Base-by-base conservation (phyloP, 176 grass and related monocot species). In the Eleusine coracana region DNA sequence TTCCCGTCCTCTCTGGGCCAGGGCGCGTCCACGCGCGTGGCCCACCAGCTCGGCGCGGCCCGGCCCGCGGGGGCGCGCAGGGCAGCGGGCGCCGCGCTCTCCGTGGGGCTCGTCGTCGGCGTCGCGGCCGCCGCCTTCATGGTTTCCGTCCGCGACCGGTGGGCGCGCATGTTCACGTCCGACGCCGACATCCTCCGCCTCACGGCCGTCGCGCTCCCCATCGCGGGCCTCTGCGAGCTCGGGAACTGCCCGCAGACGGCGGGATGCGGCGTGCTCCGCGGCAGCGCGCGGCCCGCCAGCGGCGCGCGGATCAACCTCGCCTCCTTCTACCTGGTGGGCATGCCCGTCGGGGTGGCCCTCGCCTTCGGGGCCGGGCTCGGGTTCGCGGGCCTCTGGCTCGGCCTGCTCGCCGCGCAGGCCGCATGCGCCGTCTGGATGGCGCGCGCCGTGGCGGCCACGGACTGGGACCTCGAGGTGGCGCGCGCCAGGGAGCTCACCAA, bases 181-280 rank as follows among this genome's bases (percentile, higher is more conserved):
- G 97, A 99, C 75, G 45, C 49, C 0, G 93, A 96, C 15, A 96
- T 96, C 77, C 74, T 96, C 15, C 58, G 78, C 51, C 82, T 99
- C 23, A 96, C 93, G 4, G 80, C 91, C 3, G 80, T 91, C 59
- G 97, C 97, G 21, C 92, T 99, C 80, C 97, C 97, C 7, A 96
- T 99, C 76, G 89, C 91, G 9, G 97, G 97, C 2, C 89, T 99
- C 62, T 99, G 97, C 85, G 97, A 99, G 91, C 85, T 99, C 49
- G 97, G 97, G 31, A 99, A 99, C 49, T 96, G 92, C 85, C 97
- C 93, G 46, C 97, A 99, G 85, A 99, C 93, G 25, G 90, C 89
- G 1, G 93, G 93, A 28, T 99, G 97, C 86, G 97, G 97, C 50
- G 93, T 99, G 37, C 86, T 99, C 23, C 82, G 97, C 5, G 97